Base-by-base conservation (phyloP, 257 asterid genomes). In the Solanum okadae region DNA sequence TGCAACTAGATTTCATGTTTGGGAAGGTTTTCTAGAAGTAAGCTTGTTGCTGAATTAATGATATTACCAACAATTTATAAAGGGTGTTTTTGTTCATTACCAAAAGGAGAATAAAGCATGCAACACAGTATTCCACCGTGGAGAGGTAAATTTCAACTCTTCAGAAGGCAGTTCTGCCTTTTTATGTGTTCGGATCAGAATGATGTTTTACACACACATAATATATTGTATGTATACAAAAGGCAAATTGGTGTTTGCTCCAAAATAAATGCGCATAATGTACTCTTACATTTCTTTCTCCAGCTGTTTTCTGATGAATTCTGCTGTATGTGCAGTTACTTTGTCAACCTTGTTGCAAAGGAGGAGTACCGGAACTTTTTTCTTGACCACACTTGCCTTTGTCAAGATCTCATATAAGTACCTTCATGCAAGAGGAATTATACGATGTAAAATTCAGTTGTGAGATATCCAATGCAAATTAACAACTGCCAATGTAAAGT, bases 281-380 rank as follows among this genome's bases (percentile, higher is more conserved):
- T 44, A 27, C 61, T 63, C 93, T 85, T 73, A 92, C 94, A 91
- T 91, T 90, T 93, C 94, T 90, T 91, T 91, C 82, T 93, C 93
- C 89, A 96, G 96, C 94, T 96, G 98, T 89, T 93, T 95, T 70
- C 95, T 90, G 91, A 97, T 96, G 87, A 95, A 96, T 68, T 94
- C 97, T 92, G 93, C 89, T 31, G 98, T 91, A 87, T 95, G 98
- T 77, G 99, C 99, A 42, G 98, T 94, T 88, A 94, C 93, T 89
- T 94, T 95, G 88, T 94, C 99, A 89, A 95, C 97, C 92, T 97
- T 97, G 95, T 96, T 96, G 94, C 99, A 96, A 89, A 96, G 91
- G 42, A 97, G 90, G 23, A 95, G 90, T 71, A 95, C 73, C 27
- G 98, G 98, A 83, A 91, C 90, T 89, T 93, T 97, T 83, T 87